phyloP scores from a whole-genome alignment of 768 basidiomycete genomes.

The Chalciporus sphaerocephalus region DNA sequence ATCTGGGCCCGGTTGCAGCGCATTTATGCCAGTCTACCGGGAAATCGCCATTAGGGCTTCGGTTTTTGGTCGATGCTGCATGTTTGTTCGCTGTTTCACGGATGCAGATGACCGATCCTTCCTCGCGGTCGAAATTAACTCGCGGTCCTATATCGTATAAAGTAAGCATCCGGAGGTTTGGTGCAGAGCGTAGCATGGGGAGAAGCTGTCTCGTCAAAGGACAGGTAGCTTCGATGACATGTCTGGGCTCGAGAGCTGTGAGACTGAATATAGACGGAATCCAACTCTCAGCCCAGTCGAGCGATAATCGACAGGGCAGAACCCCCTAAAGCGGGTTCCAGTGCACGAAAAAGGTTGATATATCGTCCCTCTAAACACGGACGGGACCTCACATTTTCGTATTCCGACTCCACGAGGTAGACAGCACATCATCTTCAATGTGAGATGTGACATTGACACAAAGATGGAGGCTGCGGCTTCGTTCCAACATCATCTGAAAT shows the following conservation, averaged over 20 bases:
- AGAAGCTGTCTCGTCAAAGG: not conserved
- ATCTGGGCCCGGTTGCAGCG: too few relatives aligned
- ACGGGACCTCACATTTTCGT: not conserved
- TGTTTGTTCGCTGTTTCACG: too few relatives aligned
- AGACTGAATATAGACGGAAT: not conserved
- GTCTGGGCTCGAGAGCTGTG: not conserved
- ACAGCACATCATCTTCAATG: not conserved
- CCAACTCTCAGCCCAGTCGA: not conserved
- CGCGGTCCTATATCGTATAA: not conserved
- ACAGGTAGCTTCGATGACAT: not conserved
- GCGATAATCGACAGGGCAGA: not conserved
- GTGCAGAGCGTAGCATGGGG: not conserved
- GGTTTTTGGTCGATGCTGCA: too few relatives aligned
- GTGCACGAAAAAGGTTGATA: not conserved
- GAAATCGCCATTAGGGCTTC: not conserved
- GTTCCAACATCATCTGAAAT: not conserved
- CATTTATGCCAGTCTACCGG: too few relatives aligned
- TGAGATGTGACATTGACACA: not conserved
- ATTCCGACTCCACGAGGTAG: not conserved
- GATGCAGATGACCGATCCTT: too few relatives aligned
- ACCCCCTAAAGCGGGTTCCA: not conserved
- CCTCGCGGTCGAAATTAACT: too few relatives aligned
- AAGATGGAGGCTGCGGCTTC: not conserved
- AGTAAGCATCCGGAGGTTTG: not conserved
- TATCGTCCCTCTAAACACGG: not conserved